Base-by-base conservation (phyloP, 805 yeast genomes). In the Komagataella pseudopastoris region DNA sequence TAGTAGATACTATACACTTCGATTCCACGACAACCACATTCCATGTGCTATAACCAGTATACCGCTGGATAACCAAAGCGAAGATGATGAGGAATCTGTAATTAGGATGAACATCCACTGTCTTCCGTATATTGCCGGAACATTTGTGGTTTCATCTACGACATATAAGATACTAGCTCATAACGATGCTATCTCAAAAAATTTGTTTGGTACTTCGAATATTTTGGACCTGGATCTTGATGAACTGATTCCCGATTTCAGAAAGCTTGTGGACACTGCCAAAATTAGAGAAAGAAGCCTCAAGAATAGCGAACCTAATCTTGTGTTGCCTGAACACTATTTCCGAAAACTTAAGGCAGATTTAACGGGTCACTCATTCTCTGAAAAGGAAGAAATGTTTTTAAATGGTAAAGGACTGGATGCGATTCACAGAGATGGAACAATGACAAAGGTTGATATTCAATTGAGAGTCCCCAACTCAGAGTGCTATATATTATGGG, bases 261-360 rank as follows among this genome's bases (percentile, higher is more conserved):
- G 75, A 2, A 63, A 66, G 3, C 66, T 79, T 18, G 60, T 81
- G 49, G 55, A 61, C 18, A 80, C 82, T 6, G 61, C 72, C 14
- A 54, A 50, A 6, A 30, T 30, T 30, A 68, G 73, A 36, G 69
- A 71, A 56, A 70, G 74, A 23, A 59, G 66, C 17, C 54, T 77
- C 54, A 65, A 62, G 52, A 60, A 72, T 14, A 55, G 56, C 23
- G 63, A 66, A 36, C 78, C 84, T 0, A 96, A 96, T 1, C 66
- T 87, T 50, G 96, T 90, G 0, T 68, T 90, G 10, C 95, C 97
- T 0, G 98, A 90, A 64, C 96, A 89, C 65, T 84, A 85, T 62
- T 89, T 91, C 68, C 75, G 97, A 55, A 81, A 82, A 56, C 72
- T 80, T 51, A 71, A 74, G 52, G 81, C 85, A 0, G 70, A 74